Conservation (phyloP, 2,329 filamentous ascomycete species). For the Apiospora pterosperma region DNA sequence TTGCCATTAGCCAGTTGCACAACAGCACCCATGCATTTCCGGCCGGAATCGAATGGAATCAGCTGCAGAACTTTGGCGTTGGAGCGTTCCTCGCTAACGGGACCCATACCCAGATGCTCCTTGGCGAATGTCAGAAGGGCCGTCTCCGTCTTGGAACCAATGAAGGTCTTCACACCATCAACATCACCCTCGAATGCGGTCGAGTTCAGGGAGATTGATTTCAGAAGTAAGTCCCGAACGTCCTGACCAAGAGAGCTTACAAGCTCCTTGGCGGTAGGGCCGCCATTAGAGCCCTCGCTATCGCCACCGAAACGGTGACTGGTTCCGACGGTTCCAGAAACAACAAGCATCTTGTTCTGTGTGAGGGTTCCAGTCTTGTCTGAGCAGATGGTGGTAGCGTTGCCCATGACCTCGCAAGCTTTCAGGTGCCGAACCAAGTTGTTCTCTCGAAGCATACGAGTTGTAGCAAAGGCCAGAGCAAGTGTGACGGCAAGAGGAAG, state of each 20-base stretch:
- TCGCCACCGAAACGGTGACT: conserved; percentile 48
- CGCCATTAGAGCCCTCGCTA: conserved; percentile 15
- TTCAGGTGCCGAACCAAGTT: conserved; percentile 74
- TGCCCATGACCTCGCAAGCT: conserved; percentile 79
- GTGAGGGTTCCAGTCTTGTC: conserved; percentile 67
- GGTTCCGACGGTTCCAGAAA: conserved; percentile 57
- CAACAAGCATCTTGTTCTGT: conserved; percentile 67
- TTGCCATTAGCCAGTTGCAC: conserved; percentile 47
- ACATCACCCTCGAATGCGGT: conserved; percentile 74
- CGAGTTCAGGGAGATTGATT: conserved; percentile 64
- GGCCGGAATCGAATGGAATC: conserved; percentile 71
- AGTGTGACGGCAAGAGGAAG: conserved; percentile 75
- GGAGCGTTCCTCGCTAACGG: conserved; percentile 61
- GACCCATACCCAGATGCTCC: conserved; percentile 64
- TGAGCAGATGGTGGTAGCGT: conserved; percentile 68
- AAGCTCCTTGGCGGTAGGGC: conserved; percentile 44
- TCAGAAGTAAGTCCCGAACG: conserved; percentile 51
- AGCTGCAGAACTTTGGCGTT: conserved; percentile 59
- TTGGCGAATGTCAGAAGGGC: conserved; percentile 68
- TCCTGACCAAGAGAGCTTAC: conserved; percentile 40
- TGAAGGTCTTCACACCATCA: conserved; percentile 63
- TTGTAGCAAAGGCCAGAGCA: conserved; percentile 73
- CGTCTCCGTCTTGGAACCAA: conserved; percentile 77
- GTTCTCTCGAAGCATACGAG: conserved; percentile 73
- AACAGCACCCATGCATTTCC: conserved; percentile 69